Evolutionary conservation across 2,329 filamentous ascomycete species (phyloP).

Genomic region (Lachnellula hyalina): DNA sequence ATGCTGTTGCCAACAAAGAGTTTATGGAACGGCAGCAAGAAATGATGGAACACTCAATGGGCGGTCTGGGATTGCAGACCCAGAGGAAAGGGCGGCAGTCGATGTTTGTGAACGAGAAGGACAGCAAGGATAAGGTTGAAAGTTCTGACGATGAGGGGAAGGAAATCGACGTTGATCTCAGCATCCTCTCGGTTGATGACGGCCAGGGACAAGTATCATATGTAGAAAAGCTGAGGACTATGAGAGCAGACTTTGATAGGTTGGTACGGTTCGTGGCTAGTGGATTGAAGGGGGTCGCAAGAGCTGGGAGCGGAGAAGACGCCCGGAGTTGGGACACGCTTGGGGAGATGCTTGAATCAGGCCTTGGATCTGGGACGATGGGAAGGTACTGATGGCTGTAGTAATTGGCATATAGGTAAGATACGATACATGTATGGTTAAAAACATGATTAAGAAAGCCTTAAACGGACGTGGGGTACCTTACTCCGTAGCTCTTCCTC

Average conservation of each 20-base stretch:
- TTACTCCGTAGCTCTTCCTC: too few species aligned
- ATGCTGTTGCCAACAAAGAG: slow-evolving; percentile 20
- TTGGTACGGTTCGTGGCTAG: slow-evolving; percentile 65
- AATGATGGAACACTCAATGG: slow-evolving; percentile 28
- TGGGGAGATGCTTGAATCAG: slow-evolving; percentile 69
- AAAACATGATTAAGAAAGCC: too few species aligned
- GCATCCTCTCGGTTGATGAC: slow-evolving; percentile 30
- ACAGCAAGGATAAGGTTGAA: slow-evolving; percentile 20
- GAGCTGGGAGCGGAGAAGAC: slow-evolving; percentile 59
- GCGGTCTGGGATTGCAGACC: slow-evolving; percentile 27
- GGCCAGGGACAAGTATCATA: slow-evolving; percentile 37
- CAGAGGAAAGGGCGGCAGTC: slow-evolving; percentile 22
- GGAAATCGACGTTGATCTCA: slow-evolving; percentile 34
- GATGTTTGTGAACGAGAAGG: neutral
- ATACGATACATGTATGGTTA: too few species aligned
- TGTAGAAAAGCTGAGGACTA: slow-evolving; percentile 46
- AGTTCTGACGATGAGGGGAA: slow-evolving; percentile 34
- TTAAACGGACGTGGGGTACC: too few species aligned
- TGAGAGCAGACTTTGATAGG: slow-evolving; percentile 59
- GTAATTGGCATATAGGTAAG: neutral
- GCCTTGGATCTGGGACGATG: slow-evolving; percentile 19
- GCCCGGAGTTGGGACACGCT: slow-evolving; percentile 68
- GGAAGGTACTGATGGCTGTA: neutral
- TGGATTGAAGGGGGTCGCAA: slow-evolving; percentile 68
- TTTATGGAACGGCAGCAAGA: slow-evolving; percentile 22